phyloP scores from a whole-genome alignment of 768 basidiomycete species.

The Suillus brevipes region DNA sequence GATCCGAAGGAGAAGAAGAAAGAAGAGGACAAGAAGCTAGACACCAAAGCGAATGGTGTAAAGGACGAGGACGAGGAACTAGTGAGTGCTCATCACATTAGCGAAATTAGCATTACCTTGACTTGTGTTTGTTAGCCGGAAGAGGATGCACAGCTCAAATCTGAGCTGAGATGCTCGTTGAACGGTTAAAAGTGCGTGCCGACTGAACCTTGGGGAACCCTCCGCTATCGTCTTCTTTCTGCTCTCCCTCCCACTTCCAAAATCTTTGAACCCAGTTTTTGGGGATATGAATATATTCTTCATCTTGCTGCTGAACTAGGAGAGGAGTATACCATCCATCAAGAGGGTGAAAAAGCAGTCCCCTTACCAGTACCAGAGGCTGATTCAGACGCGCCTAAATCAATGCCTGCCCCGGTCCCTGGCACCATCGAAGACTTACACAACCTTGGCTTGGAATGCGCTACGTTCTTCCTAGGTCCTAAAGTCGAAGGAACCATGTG shows the following conservation, averaged over 20 bases:
- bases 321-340: constrained; percentile 82
- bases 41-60: constrained; percentile 56
- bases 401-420: constrained; percentile 32
- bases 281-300: constrained; percentile 99
- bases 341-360: constrained; percentile 43
- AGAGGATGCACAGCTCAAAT: constrained; percentile 91
- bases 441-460: constrained; percentile 77
- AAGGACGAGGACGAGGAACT: constrained; percentile 69
- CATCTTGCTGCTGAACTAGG: constrained; percentile 96
- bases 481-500: constrained; percentile 82
- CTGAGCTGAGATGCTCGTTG: constrained; percentile 94
- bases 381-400: constrained; percentile 31
- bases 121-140: constrained; percentile 62
- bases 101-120: constrained; percentile 12
- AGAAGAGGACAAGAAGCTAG: constrained; percentile 31
- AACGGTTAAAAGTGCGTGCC: constrained; percentile 77
- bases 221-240: constrained; percentile 86
- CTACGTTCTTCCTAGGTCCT: constrained; percentile 71
- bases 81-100: constrained; percentile 48
- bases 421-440: constrained; percentile 77
- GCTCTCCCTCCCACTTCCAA: constrained; percentile 64
- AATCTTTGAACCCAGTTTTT: constrained; percentile 86
- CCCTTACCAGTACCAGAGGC: constrained; percentile 21
- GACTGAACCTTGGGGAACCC: constrained; percentile 92
- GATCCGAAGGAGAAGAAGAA: constrained; percentile 74